Evolutionary conservation across 2,329 filamentous ascomycete species (phyloP).

Genomic region (Rhinocladiella similis): DNA sequence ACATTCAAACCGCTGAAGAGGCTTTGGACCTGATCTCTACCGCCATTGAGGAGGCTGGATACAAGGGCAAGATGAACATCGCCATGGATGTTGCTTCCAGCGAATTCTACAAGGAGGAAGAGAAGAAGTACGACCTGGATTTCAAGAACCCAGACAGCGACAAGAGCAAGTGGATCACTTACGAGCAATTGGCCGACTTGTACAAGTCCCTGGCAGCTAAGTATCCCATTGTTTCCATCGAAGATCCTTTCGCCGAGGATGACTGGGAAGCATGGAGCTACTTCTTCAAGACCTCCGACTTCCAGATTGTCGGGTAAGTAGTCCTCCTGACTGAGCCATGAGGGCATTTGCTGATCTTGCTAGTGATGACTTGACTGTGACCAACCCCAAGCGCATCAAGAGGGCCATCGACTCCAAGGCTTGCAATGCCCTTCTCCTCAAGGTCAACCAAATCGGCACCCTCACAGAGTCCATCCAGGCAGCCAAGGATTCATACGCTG

Average conservation of each 20-base stretch:
- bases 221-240: conserved; percentile 98
- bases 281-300: conserved; percentile 99
- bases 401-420: conserved; percentile 99
- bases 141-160: conserved; percentile 99
- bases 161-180: conserved; percentile 95
- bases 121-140: conserved; percentile 99
- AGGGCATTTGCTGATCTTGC: conserved; percentile 38
- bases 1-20: conserved; percentile 96
- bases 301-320: conserved; percentile 79
- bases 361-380: conserved; percentile 92
- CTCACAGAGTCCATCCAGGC: conserved; percentile 98
- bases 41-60: conserved; percentile 91
- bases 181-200: conserved; percentile 90
- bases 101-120: conserved; percentile 98
- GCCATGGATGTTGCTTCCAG: conserved; percentile 99
- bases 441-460: conserved; percentile 99
- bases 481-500: conserved; percentile 95
- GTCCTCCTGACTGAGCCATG: not conserved
- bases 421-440: conserved; percentile 95
- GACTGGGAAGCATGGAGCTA: conserved; percentile 99
- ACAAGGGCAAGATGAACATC: conserved; percentile 95
- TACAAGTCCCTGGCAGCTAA: conserved; percentile 87
- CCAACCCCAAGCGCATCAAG: conserved; percentile 99
- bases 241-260: conserved; percentile 99
- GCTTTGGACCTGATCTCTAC: conserved; percentile 94